These are phyloP conservation scores for Grosmannia huntii DNA, from an alignment of 2,329 filamentous ascomycete genomes.

Conservation along the genomic window DNA sequence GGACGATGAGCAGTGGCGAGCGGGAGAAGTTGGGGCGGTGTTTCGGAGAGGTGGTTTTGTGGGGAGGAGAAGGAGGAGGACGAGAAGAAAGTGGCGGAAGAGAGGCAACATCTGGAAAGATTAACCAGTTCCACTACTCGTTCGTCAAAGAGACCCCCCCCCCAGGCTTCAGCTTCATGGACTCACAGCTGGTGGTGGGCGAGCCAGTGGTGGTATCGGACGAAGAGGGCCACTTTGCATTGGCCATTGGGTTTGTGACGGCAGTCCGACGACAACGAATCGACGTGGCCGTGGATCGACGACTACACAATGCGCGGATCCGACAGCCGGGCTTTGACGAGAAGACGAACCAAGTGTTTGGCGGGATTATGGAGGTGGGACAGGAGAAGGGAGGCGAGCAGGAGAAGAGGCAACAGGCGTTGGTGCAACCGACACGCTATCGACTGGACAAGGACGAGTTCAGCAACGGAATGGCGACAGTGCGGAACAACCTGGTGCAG, in stretches of 20 bases:
- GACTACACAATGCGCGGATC: slow-evolving; percentile 74
- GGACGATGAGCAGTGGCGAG: slow-evolving; percentile 88
- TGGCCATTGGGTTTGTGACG: slow-evolving; percentile 84
- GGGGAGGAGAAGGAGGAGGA: slow-evolving; percentile 38
- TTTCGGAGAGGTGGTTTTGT: slow-evolving; percentile 76
- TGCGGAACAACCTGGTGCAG: slow-evolving; percentile 85
- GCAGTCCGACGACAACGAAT: slow-evolving; percentile 64
- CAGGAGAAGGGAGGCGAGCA: neutral
- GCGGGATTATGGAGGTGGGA: slow-evolving; percentile 75
- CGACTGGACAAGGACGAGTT: slow-evolving; percentile 96
- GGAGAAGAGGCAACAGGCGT: slow-evolving; percentile 16
- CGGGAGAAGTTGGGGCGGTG: slow-evolving; percentile 81
- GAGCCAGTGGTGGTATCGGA: slow-evolving; percentile 96
- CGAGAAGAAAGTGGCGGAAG: slow-evolving; percentile 53
- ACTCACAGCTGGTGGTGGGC: slow-evolving; percentile 75
- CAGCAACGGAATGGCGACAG: slow-evolving; percentile 90
- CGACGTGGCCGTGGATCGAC: slow-evolving; percentile 78
- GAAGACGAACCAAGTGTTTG: slow-evolving; percentile 69
- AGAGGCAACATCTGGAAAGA: slow-evolving; percentile 48
- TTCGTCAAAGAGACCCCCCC: slow-evolving; percentile 58
- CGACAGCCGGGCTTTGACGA: slow-evolving; percentile 65
- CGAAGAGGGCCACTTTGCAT: slow-evolving; percentile 85
- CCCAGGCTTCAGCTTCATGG: slow-evolving; percentile 65
- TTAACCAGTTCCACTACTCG: slow-evolving; percentile 82
- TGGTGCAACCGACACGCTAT: slow-evolving; percentile 43